Conservation (phyloP, 345 rosid genomes). For the Citropsis articulata region DNA sequence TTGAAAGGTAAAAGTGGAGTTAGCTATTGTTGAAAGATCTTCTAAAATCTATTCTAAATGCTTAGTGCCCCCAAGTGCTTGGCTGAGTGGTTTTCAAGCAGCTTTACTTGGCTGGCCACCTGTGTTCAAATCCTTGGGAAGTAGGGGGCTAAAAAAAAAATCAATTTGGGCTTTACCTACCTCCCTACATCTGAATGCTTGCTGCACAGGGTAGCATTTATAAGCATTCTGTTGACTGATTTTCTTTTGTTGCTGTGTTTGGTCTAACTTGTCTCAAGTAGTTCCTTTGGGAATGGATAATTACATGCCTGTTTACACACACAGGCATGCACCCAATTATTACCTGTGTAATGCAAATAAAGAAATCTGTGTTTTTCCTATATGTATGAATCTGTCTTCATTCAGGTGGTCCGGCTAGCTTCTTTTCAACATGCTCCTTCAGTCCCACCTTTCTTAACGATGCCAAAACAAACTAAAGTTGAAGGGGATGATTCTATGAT, state of each 20-base stretch:
- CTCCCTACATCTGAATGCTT: no score
- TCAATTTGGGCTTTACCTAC: no score
- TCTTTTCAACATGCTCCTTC: slow-evolving; percentile 96
- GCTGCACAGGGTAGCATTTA: neutral
- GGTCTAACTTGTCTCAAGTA: neutral
- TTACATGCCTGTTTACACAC: neutral
- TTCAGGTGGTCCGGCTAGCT: slow-evolving; percentile 94
- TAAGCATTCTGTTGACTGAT: slow-evolving; percentile 1
- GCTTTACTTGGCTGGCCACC: no score
- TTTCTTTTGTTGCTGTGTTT: neutral
- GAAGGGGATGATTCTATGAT: slow-evolving; percentile 66
- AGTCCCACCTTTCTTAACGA: slow-evolving; percentile 83
- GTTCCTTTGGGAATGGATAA: neutral
- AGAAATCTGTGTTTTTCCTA: neutral
- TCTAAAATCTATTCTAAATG: neutral
- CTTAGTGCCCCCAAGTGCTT: no score
- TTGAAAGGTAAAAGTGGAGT: neutral
- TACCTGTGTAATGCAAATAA: neutral
- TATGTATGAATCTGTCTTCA: slow-evolving; percentile 14
- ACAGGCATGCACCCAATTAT: neutral
- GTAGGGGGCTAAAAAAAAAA: no score
- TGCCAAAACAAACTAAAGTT: slow-evolving; percentile 76
- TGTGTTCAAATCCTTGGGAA: no score
- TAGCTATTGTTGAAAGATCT: neutral
- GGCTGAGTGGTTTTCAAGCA: no score